Conservation (phyloP, 306 rosid genomes). For the Cicer cuneatum region DNA sequence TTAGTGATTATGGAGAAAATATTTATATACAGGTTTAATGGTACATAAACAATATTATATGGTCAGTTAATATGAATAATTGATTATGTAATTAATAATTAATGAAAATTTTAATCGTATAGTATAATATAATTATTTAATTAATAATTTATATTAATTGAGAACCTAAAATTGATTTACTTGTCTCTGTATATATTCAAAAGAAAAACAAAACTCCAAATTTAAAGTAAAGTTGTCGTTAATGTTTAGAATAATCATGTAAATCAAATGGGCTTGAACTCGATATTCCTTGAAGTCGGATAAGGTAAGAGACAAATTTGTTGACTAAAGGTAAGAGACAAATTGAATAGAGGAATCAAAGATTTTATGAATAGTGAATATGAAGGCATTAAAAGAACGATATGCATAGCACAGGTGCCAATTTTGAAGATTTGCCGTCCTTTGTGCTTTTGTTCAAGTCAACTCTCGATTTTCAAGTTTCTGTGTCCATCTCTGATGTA, state of each 20-base stretch:
- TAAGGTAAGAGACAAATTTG: conserved; percentile 14
- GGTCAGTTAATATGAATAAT: no score
- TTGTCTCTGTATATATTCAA: no score
- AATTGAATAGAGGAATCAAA: not conserved
- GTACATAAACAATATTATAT: no score
- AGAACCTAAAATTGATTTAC: no score
- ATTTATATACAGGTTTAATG: no score
- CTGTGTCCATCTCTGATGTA: not conserved
- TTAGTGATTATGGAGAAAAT: no score
- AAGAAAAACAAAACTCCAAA: not conserved
- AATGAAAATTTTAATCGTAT: no score
- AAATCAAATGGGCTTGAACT: not conserved
- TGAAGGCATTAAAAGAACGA: not conserved
- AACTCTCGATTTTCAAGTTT: not conserved
- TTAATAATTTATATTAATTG: no score
- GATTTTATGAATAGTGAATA: not conserved
- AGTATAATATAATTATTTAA: no score
- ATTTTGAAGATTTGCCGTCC: conserved; percentile 34
- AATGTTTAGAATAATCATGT: not conserved
- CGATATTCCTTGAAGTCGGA: not conserved
- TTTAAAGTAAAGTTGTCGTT: not conserved
- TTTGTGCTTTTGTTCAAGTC: conserved; percentile 4
- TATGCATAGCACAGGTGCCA: conserved; percentile 27
- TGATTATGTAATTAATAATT: no score
- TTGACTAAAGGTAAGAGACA: no score